Percentiles rank a stretch among this genome's conserved stretches.
Evolutionary conservation across 140 eudicot species (phyloP).

Genomic region (Stevia rebaudiana): DNA sequence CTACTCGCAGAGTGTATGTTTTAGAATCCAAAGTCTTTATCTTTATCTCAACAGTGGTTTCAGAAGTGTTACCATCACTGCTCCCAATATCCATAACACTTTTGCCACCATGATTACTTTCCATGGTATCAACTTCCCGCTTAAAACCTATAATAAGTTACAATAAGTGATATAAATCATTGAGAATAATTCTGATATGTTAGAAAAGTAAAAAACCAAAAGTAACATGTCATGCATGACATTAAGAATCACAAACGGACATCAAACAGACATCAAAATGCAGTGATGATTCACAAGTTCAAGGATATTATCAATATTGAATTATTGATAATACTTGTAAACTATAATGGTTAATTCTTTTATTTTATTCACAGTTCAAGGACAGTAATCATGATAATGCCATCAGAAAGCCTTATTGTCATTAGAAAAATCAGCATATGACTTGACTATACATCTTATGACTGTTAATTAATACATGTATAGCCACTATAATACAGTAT

Average conservation of each 20-base stretch:
- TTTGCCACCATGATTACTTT: conserved; percentile 49
- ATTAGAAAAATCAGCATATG: background rate
- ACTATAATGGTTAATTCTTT: background rate
- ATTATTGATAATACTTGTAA: background rate
- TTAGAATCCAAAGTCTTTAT: conserved; percentile 96
- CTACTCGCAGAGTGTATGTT: conserved; percentile 81
- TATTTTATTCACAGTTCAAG: background rate
- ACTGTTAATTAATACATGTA: background rate
- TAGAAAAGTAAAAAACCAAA: background rate
- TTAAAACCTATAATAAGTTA: conserved; percentile 19
- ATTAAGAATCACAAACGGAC: background rate
- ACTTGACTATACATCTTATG: background rate
- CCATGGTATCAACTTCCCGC: conserved; percentile 39
- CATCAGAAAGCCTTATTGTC: background rate
- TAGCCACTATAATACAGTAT: background rate
- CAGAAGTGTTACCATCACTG: conserved; percentile 44
- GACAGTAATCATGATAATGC: background rate
- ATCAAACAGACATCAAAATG: conserved; percentile 3
- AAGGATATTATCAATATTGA: too few relatives aligned
- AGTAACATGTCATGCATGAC: background rate
- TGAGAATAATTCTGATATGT: background rate
- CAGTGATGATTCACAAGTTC: conserved; percentile 1
- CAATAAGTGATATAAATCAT: background rate
- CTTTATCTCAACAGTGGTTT: conserved; percentile 82
- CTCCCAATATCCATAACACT: conserved; percentile 37